Evolutionary conservation across 2,329 filamentous ascomycete genomes (phyloP).

Genomic region (Penicillium vulpinum): DNA sequence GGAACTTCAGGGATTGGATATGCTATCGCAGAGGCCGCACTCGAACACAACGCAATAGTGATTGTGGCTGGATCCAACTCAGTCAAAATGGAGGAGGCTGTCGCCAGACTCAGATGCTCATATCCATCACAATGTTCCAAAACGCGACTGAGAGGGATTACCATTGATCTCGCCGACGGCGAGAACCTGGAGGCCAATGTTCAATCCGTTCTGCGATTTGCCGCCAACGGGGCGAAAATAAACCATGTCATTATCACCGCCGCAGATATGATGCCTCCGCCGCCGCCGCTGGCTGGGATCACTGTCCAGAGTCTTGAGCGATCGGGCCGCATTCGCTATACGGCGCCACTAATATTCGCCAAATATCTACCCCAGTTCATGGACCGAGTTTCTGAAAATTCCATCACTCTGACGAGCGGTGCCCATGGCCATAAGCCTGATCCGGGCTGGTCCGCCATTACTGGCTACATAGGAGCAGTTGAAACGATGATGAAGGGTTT

Average conservation of each 20-base stretch:
- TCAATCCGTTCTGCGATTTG: conserved; percentile 5
- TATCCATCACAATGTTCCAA: conserved; percentile 46
- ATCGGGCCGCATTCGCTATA: conserved; percentile 35
- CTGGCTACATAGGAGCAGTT: conserved; percentile 24
- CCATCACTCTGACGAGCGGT: conserved; percentile 46
- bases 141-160: conserved; percentile 26
- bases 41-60: conserved; percentile 52
- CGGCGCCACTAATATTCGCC: conserved; percentile 40
- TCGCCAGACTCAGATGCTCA: conserved; percentile 40
- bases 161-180: no score
- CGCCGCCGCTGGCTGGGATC: conserved; percentile 28
- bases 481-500: conserved; percentile 41
- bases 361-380: conserved; percentile 44
- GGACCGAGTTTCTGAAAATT: conserved; percentile 26
- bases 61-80: conserved; percentile 50
- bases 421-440: conserved; percentile 36
- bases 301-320: conserved; percentile 23
- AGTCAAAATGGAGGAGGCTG: conserved; percentile 42
- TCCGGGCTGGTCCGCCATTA: conserved; percentile 34
- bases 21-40: conserved; percentile 51
- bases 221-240: conserved; percentile 29
- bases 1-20: conserved; percentile 56
- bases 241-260: conserved; percentile 57
- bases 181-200: no score
- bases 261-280: conserved; percentile 37